Percentiles rank a stretch among this genome's conserved stretches.
Evolutionary conservation across 768 basidiomycete species (phyloP).

Genomic region (Hypholoma fasciculare): DNA sequence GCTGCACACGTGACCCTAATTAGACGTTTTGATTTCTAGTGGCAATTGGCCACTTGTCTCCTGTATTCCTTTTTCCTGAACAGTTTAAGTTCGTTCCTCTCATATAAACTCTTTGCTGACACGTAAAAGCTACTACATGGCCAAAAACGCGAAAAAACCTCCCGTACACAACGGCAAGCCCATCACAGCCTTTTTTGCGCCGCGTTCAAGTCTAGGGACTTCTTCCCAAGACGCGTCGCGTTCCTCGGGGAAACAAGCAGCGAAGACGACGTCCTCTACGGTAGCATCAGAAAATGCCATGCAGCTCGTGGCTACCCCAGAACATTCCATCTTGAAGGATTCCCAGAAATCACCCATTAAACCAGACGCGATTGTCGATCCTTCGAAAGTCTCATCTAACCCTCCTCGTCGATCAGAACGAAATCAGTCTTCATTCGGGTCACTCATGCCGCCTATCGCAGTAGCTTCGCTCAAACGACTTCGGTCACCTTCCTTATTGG

Average conservation of each 20-base stretch:
- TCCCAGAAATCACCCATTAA: neutral
- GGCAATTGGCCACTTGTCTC: too few species aligned
- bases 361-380: neutral
- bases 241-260: conserved; percentile 6
- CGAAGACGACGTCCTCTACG: neutral
- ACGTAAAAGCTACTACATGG: conserved; percentile 14
- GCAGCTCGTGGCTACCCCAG: too few species aligned
- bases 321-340: too few species aligned
- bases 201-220: conserved; percentile 24
- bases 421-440: neutral
- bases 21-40: too few species aligned
- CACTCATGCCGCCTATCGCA: neutral
- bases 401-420: neutral
- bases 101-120: too few species aligned
- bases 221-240: conserved; percentile 13
- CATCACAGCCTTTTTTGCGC: conserved; percentile 50
- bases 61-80: too few species aligned
- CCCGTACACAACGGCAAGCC: conserved; percentile 23
- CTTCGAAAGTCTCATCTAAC: neutral
- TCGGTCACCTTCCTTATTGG: neutral
- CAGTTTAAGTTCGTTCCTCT: too few species aligned
- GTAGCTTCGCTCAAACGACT: neutral
- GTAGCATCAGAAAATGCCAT: neutral
- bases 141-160: conserved; percentile 28
- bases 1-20: too few species aligned